Evolutionary conservation across 169 alveolate species (phyloP).

Genomic region (Amoebophrya sp.): DNA sequence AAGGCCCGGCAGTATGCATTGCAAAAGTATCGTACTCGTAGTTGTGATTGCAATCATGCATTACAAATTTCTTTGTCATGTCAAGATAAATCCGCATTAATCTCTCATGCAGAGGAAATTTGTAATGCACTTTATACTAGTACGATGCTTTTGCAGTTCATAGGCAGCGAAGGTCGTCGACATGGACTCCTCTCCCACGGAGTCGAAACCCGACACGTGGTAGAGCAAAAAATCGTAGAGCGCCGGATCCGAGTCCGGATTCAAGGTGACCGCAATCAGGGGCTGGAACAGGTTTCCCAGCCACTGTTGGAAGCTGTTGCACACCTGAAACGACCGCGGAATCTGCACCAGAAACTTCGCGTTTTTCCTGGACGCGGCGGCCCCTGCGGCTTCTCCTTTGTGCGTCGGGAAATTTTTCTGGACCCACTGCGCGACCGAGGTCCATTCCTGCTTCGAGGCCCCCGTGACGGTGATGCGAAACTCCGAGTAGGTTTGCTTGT

Average conservation of each 20-base stretch:
- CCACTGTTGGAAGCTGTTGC: not conserved
- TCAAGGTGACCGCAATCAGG: not conserved
- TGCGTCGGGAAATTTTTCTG: too few relatives aligned
- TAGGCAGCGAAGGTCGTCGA: too few relatives aligned
- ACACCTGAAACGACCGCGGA: not conserved
- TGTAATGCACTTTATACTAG: too few relatives aligned
- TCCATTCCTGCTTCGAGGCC: not conserved
- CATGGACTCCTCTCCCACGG: not conserved
- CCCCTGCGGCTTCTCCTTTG: too few relatives aligned
- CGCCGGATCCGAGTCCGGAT: not conserved
- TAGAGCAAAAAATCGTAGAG: not conserved
- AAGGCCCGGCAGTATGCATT: too few relatives aligned
- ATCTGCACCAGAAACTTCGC: not conserved
- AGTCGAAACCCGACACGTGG: not conserved
- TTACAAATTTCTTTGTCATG: too few relatives aligned
- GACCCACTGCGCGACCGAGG: not conserved
- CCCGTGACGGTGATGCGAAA: not conserved
- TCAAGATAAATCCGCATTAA: too few relatives aligned
- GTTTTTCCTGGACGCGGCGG: not conserved
- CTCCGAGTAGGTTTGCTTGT: not conserved
- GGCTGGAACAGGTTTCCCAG: not conserved
- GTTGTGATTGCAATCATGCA: too few relatives aligned
- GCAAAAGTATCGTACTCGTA: too few relatives aligned
- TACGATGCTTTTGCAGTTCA: too few relatives aligned
- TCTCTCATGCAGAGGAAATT: too few relatives aligned